phyloP scores from a whole-genome alignment of 2,329 filamentous ascomycete genomes.

The Sphaerulina populicola region DNA sequence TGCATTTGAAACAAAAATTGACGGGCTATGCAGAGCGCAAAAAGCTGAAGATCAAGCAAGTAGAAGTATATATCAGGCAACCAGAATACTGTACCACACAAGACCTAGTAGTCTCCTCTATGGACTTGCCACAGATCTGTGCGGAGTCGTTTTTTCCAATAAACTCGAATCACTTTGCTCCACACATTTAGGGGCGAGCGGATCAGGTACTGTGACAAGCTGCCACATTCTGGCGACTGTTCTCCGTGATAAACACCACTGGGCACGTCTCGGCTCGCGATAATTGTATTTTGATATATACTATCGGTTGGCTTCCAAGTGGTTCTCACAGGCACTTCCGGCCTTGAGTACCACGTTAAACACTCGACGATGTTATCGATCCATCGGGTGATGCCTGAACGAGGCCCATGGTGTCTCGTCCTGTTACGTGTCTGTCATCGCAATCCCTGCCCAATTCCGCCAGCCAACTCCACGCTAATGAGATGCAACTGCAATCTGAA shows the following conservation, averaged over 20 bases:
- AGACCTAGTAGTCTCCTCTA: neutral
- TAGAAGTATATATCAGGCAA: neutral
- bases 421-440: neutral
- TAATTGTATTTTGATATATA: too few relatives aligned
- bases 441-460: neutral
- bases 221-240: too few relatives aligned
- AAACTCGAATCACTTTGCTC: too few relatives aligned
- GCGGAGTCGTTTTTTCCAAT: too few relatives aligned
- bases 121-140: neutral
- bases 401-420: neutral
- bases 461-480: constrained; percentile 1
- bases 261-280: too few relatives aligned
- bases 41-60: neutral
- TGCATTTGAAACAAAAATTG: neutral
- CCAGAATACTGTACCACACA: neutral
- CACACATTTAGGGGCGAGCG: too few relatives aligned
- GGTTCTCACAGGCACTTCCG: too few relatives aligned
- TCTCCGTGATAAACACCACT: too few relatives aligned
- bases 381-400: neutral
- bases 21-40: neutral
- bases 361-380: too few relatives aligned
- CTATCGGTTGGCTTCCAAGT: too few relatives aligned
- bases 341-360: too few relatives aligned
- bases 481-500: neutral
- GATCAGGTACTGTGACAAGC: too few relatives aligned